Evolutionary conservation across 2,329 filamentous ascomycete species (phyloP).

Genomic region (Penicillium sp.): DNA sequence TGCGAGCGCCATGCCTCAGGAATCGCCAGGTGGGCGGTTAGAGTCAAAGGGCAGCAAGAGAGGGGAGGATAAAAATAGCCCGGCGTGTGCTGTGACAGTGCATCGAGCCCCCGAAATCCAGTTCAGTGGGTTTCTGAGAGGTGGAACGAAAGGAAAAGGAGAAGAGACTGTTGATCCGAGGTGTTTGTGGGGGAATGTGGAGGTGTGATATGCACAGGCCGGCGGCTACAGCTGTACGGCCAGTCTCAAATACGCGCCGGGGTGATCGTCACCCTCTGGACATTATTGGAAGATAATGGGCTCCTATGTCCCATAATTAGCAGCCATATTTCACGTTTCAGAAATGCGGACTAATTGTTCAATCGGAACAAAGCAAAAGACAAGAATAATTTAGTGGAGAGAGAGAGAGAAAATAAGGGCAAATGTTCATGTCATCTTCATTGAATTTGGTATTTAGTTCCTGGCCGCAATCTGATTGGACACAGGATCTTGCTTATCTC

Average conservation of each 20-base stretch:
- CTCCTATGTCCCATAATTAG: constrained; percentile 35
- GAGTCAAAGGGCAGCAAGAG: not conserved
- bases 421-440: not conserved
- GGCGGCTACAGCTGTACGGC: constrained; percentile 33
- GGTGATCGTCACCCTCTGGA: constrained; percentile 23
- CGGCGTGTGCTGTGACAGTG: constrained; percentile 23
- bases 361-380: not conserved
- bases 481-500: constrained; percentile 25
- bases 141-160: not conserved
- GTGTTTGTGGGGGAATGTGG: constrained; percentile 11
- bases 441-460: constrained; percentile 5
- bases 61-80: constrained; percentile 33
- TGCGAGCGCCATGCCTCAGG: constrained; percentile 26
- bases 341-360: constrained; percentile 3
- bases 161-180: constrained; percentile 7
- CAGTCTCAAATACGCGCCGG: constrained; percentile 33
- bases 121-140: not conserved
- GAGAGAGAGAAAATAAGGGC: not conserved
- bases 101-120: constrained; percentile 18
- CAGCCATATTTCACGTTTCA: constrained; percentile 18
- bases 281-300: constrained; percentile 14
- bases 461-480: constrained; percentile 3
- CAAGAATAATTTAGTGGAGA: not conserved
- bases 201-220: constrained; percentile 29
- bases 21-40: constrained; percentile 32